Base-by-base conservation (phyloP, 2,329 filamentous ascomycete species). In the Fusarium tupiense region DNA sequence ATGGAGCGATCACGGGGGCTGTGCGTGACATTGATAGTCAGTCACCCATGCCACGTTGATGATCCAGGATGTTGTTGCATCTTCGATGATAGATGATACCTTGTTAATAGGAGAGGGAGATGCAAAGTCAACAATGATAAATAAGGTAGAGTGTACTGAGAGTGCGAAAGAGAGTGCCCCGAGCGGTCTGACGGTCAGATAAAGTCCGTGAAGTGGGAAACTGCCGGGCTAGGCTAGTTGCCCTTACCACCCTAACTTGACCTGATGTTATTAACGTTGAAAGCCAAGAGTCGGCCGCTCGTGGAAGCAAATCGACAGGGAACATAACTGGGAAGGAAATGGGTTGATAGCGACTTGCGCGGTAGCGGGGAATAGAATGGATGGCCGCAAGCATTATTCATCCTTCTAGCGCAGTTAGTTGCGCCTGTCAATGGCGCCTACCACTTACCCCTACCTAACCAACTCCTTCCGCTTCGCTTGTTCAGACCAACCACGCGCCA, bases 361-460 rank as follows among this genome's bases (percentile, higher is more conserved):
- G 62, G 73, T 63, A 75, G 64, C 64, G 53, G 69, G 61, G 53
- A 60, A 53, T 64, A 52, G 49, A 60, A 73, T 50, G 57, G 64
- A 73, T 66, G 68, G 72, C 54, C 62, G 57, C 71, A 69, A 56
- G 71, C 67, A 68, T 68, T 56, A 64, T 49, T 69, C 69, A 69
- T 56, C 64, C 61, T 75, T 75, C 72, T 75, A 75, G 69, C 72
- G 72, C 61, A 67, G 50, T 26, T 54, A 61, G 38, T 61, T 75
- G 67, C 71, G 71, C 53, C 71, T 75, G 72, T 65, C 72, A 72
- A 73, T 69, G 61, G 72, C 73, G 64, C 43, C 61, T 73, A 58
- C 72, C 37, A 69, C 47, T 65, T 33, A 50, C 43, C 64, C 57
- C 50, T 69, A 71, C 61, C 66, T 24, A 33, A 61, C 56, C 53